A percentile compares a stretch with the other conserved stretches of the same genome.
Evolutionary conservation across 208 protist genomes (phyloP).

Genomic region (Trypanosoma avium): DNA sequence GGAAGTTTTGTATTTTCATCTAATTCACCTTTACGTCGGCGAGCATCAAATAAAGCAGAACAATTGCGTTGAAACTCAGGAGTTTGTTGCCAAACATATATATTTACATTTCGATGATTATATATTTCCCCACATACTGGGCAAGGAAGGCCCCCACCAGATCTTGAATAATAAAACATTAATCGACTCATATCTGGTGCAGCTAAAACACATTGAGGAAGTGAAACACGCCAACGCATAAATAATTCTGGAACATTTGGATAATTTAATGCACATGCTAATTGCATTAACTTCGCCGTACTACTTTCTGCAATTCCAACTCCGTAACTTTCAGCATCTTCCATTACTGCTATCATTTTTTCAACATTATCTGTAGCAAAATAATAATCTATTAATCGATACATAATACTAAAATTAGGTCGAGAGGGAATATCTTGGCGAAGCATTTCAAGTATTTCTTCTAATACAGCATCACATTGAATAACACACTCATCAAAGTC

Average conservation of each 20-base stretch:
- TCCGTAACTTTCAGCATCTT: conserved; percentile 76
- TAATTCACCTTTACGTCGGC: conserved; percentile 69
- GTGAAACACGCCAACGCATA: conserved; percentile 72
- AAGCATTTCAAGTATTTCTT: conserved; percentile 80
- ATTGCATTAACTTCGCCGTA: conserved; percentile 90
- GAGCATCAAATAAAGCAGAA: conserved; percentile 56
- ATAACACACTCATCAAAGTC: conserved; percentile 87
- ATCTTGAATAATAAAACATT: conserved; percentile 84
- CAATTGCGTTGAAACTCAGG: conserved; percentile 81
- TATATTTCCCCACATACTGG: conserved; percentile 81
- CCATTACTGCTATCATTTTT: conserved; percentile 90
- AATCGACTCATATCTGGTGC: conserved; percentile 87
- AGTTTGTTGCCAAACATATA: conserved; percentile 85
- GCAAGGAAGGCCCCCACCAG: conserved; percentile 78
- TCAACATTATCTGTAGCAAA: conserved; percentile 90
- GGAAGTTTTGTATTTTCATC: conserved; percentile 67
- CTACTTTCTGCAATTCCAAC: conserved; percentile 82
- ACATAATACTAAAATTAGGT: conserved; percentile 82
- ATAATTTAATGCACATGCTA: conserved; percentile 85
- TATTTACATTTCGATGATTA: conserved; percentile 82
- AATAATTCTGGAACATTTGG: conserved; percentile 80
- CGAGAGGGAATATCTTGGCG: conserved; percentile 67
- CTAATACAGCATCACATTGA: conserved; percentile 83
- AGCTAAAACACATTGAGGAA: conserved; percentile 88
- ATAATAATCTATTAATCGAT: conserved; percentile 90